These are phyloP conservation scores for Mycena filopes DNA, from an alignment of 768 basidiomycete genomes.

Conservation along the genomic window DNA sequence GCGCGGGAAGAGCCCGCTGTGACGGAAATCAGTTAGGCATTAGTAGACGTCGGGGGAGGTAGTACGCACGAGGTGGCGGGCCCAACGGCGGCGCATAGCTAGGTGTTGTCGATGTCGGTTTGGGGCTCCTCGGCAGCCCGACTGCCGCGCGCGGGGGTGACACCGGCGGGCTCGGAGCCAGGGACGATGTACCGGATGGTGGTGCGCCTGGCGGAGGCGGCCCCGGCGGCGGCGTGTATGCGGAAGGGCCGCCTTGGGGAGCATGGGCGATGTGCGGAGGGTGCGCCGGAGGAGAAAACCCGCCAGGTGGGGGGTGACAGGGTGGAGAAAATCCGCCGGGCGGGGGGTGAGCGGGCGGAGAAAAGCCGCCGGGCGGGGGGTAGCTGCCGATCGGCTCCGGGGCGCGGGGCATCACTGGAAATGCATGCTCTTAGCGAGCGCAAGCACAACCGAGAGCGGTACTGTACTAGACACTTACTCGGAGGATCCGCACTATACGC, in stretches of 20 bases:
- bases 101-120: not conserved
- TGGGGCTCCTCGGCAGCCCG: not conserved
- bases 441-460: no score
- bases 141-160: not conserved
- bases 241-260: no score
- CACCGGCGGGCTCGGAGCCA: not conserved
- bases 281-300: no score
- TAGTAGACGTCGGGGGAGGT: not conserved
- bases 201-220: not conserved
- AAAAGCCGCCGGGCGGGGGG: not conserved
- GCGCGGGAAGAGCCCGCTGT: not conserved
- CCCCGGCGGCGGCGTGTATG: not conserved
- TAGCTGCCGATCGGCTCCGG: not conserved
- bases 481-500: not conserved
- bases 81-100: constrained; percentile 20
- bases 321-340: not conserved
- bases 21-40: not conserved
- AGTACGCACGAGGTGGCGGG: constrained; percentile 16
- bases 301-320: not conserved
- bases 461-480: not conserved
- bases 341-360: not conserved
- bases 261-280: not conserved
- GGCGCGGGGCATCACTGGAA: not conserved
- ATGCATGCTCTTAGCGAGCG: no score
- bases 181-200: not conserved